A percentile compares a stretch with the other conserved stretches of the same genome.
Evolutionary conservation across 202 grass and related monocot species (phyloP).

Genomic region (Hordeum pubiflorum): DNA sequence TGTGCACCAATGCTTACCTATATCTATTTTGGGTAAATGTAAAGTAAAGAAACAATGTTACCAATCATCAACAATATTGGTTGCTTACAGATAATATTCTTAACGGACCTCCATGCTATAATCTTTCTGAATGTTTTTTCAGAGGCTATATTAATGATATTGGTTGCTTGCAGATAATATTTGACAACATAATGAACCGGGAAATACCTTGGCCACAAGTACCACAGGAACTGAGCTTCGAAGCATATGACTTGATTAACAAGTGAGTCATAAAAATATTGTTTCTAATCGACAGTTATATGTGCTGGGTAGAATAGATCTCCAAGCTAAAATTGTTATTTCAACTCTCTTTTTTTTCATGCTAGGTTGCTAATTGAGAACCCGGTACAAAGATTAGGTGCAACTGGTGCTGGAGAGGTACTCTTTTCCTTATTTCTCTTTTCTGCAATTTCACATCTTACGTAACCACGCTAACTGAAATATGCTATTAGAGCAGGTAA

Average conservation of each 20-base stretch:
- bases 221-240: conserved; percentile 67
- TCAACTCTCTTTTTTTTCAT: neutral
- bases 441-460: neutral
- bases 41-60: neutral
- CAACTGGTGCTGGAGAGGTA: conserved; percentile 92
- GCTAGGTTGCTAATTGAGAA: conserved; percentile 81
- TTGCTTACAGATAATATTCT: neutral
- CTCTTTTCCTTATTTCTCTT: conserved; percentile 16
- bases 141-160: neutral
- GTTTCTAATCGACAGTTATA: neutral
- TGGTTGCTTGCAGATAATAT: conserved; percentile 66
- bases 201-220: conserved; percentile 94
- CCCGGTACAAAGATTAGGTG: conserved; percentile 80
- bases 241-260: conserved; percentile 76
- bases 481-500: conserved; percentile 89
- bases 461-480: conserved; percentile 34
- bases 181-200: conserved; percentile 98
- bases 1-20: neutral
- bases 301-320: neutral
- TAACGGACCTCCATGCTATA: neutral
- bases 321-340: neutral
- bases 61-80: neutral
- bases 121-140: neutral
- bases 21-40: neutral
- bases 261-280: conserved; percentile 53